phyloP scores from a whole-genome alignment of 164 flowering plant genomes.

The Cinnamomum micranthum region DNA sequence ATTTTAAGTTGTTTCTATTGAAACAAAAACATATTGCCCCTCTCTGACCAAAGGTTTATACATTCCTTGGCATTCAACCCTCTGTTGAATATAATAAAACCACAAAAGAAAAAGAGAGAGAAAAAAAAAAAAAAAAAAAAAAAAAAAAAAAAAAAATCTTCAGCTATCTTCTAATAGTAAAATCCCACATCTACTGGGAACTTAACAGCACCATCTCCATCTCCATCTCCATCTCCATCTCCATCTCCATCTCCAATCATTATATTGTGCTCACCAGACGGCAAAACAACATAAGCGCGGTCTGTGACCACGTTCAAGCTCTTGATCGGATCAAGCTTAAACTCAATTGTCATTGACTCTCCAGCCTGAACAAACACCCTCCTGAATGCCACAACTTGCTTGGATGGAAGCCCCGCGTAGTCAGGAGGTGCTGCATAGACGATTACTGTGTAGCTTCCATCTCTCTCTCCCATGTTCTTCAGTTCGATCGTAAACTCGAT shows the following conservation, averaged over 20 bases:
- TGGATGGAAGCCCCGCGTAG: neutral
- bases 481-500: constrained; percentile 2
- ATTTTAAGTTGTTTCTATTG: no score
- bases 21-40: no score
- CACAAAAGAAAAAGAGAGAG: neutral
- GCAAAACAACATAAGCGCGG: constrained; percentile 1
- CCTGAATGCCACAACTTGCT: constrained; percentile 1
- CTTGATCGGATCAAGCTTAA: constrained; percentile 5
- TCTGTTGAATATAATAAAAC: neutral
- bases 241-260: constrained; percentile 1
- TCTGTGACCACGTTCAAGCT: constrained; percentile 3
- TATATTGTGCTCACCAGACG: constrained; percentile 6
- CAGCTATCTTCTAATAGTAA: neutral
- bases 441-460: neutral
- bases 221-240: no score
- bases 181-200: constrained; percentile 3
- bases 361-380: constrained; percentile 10
- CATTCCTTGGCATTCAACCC: neutral
- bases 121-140: neutral
- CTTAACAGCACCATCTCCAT: neutral
- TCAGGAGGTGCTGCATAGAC: constrained; percentile 4
- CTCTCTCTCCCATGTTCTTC: constrained; percentile 1
- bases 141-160: no score
- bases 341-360: neutral
- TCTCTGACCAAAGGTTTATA: no score